These are phyloP conservation scores for Phytophthora ohioensis DNA, from an alignment of 352 stramenopile genomes.

Conservation along the genomic window DNA sequence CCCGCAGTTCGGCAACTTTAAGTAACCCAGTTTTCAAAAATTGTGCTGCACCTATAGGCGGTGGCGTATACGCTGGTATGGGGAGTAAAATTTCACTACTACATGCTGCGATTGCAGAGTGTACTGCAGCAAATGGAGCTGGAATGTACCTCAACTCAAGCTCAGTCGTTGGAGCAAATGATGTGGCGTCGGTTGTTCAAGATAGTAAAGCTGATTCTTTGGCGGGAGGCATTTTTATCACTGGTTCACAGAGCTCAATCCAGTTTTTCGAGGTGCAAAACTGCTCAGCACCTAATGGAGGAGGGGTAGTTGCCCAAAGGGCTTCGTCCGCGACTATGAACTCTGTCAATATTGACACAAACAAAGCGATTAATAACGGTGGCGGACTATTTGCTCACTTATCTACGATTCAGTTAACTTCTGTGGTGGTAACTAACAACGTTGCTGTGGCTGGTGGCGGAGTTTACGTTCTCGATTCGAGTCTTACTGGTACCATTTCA, in stretches of 20 bases:
- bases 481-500: conserved; percentile 28
- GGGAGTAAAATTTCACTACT: conserved; percentile 33
- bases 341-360: conserved; percentile 26
- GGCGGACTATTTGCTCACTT: conserved; percentile 33
- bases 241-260: conserved; percentile 35
- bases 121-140: conserved; percentile 32
- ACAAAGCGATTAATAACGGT: conserved; percentile 29
- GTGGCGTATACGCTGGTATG: conserved; percentile 28
- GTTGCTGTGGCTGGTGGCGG: conserved; percentile 37
- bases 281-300: conserved; percentile 37
- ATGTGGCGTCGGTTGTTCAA: conserved; percentile 18
- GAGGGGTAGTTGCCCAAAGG: conserved; percentile 27
- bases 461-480: conserved; percentile 32
- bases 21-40: background rate
- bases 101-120: conserved; percentile 10
- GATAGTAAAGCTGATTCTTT: conserved; percentile 19
- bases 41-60: conserved; percentile 38
- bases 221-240: conserved; percentile 44
- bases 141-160: conserved; percentile 49
- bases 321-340: conserved; percentile 2
- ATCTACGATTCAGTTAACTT: conserved; percentile 13
- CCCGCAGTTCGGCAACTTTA: conserved; percentile 22
- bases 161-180: conserved; percentile 16
- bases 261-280: conserved; percentile 32
- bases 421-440: conserved; percentile 32